Conservation (phyloP, 768 basidiomycete genomes). For the Pulveroboletus sp. region DNA sequence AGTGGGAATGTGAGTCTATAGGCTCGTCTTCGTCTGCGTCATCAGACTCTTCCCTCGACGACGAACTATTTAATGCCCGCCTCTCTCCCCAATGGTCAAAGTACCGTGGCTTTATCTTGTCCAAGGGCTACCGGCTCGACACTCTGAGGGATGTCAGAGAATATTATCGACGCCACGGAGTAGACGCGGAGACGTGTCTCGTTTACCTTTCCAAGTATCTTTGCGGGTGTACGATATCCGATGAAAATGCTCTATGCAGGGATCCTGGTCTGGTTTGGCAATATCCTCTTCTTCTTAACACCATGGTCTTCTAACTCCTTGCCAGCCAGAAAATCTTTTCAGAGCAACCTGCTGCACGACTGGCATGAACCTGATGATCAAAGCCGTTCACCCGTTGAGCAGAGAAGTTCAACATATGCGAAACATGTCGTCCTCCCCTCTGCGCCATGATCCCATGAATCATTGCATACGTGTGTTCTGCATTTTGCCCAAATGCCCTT, state of each 20-base stretch:
- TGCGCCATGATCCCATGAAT: slow-evolving; percentile 61
- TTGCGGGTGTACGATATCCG: slow-evolving; percentile 31
- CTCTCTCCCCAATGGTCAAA: slow-evolving; percentile 58
- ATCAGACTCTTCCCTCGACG: slow-evolving; percentile 51
- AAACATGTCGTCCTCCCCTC: slow-evolving; percentile 47
- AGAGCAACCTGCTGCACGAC: slow-evolving; percentile 55
- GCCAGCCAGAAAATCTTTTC: slow-evolving; percentile 69
- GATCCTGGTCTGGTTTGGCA: slow-evolving; percentile 64
- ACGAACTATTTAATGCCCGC: slow-evolving; percentile 51
- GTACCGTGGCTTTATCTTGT: slow-evolving; percentile 45
- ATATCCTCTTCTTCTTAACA: not conserved
- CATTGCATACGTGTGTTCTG: slow-evolving; percentile 66
- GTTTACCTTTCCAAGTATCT: slow-evolving; percentile 32
- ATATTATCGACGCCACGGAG: slow-evolving; percentile 43
- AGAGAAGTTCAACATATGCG: slow-evolving; percentile 61
- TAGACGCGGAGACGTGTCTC: slow-evolving; percentile 13
- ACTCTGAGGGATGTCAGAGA: slow-evolving; percentile 64
- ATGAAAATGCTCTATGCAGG: slow-evolving; percentile 61
- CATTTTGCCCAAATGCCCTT: not conserved
- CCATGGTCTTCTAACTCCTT: slow-evolving; percentile 8
- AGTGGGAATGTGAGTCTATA: slow-evolving; percentile 21
- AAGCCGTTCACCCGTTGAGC: slow-evolving; percentile 62
- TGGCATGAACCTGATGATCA: slow-evolving; percentile 54
- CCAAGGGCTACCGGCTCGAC: slow-evolving; percentile 60
- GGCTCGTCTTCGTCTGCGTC: slow-evolving; percentile 41